A percentile compares a stretch with the other conserved stretches of the same genome.
These are phyloP conservation scores for Hyaloscypha variabilis DNA, from an alignment of 495 filamentous ascomycete species.

Conservation along the genomic window DNA sequence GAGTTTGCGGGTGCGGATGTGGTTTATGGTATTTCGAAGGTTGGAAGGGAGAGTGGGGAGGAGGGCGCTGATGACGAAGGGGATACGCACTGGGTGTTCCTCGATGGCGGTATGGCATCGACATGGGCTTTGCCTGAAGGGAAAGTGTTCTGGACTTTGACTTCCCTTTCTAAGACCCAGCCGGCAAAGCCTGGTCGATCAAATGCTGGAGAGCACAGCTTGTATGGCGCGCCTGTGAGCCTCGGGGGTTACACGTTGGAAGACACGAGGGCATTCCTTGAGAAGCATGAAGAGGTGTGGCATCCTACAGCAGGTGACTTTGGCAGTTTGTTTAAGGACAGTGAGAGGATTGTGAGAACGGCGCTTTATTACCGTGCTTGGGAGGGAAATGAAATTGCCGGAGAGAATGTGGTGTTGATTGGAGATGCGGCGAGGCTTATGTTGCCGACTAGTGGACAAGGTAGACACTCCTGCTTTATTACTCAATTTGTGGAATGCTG, in stretches of 20 bases:
- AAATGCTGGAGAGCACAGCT: background rate
- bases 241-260: constrained; percentile 31
- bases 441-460: constrained; percentile 48
- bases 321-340: constrained; percentile 25
- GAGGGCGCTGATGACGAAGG: constrained; percentile 11
- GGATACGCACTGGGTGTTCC: constrained; percentile 25
- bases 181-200: constrained; percentile 14
- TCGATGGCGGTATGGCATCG: constrained; percentile 26
- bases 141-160: constrained; percentile 28
- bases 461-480: constrained; percentile 11
- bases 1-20: constrained; percentile 19
- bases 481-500: background rate
- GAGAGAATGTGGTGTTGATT: constrained; percentile 23
- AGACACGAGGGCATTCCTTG: constrained; percentile 26
- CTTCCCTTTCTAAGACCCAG: background rate
- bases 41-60: constrained; percentile 6
- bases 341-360: constrained; percentile 28
- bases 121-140: constrained; percentile 33
- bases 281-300: constrained; percentile 21
- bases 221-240: constrained; percentile 6
- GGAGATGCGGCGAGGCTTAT: constrained; percentile 48
- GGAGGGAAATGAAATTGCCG: constrained; percentile 21
- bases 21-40: constrained; percentile 31
- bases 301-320: constrained; percentile 29
- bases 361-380: constrained; percentile 28